Evolutionary conservation across 2,329 filamentous ascomycete species (phyloP).

Genomic region (Talaromyces piceae): DNA sequence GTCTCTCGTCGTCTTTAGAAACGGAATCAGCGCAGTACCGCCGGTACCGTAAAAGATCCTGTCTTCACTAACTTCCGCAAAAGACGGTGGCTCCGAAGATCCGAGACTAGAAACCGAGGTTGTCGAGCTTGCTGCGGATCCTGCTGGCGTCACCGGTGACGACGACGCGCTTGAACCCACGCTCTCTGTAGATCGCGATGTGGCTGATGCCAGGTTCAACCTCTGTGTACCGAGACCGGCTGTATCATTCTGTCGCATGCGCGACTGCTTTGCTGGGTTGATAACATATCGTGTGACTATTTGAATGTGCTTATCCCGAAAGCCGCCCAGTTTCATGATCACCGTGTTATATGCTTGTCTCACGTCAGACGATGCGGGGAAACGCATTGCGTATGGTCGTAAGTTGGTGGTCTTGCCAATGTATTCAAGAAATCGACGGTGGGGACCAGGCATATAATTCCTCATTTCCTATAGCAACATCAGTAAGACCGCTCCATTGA

Average conservation of each 20-base stretch:
- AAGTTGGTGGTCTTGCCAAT: constrained; percentile 41
- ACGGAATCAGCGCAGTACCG: constrained; percentile 48
- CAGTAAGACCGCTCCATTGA: neutral
- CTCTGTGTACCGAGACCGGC: constrained; percentile 10
- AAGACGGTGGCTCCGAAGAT: constrained; percentile 12
- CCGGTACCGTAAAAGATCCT: constrained; percentile 43
- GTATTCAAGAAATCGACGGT: constrained; percentile 44
- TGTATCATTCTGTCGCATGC: constrained; percentile 4
- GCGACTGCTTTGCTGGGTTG: constrained; percentile 29
- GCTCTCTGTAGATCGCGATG: neutral
- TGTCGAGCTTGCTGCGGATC: neutral
- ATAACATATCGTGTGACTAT: constrained; percentile 49
- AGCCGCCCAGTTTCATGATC: constrained; percentile 37
- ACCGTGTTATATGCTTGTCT: constrained; percentile 41
- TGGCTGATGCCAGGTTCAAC: constrained; percentile 39
- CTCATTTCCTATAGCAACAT: constrained; percentile 40
- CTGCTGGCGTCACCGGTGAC: neutral
- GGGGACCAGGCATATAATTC: constrained; percentile 48
- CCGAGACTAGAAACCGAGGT: constrained; percentile 24
- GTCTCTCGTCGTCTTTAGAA: constrained; percentile 46
- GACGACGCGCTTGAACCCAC: neutral
- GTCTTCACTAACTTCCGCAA: constrained; percentile 20
- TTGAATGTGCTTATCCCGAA: constrained; percentile 47
- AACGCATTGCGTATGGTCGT: constrained; percentile 36
- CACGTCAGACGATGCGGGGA: constrained; percentile 27